Evolutionary conservation across 2,329 filamentous ascomycete species (phyloP).

Genomic region (Fusarium buxicola): DNA sequence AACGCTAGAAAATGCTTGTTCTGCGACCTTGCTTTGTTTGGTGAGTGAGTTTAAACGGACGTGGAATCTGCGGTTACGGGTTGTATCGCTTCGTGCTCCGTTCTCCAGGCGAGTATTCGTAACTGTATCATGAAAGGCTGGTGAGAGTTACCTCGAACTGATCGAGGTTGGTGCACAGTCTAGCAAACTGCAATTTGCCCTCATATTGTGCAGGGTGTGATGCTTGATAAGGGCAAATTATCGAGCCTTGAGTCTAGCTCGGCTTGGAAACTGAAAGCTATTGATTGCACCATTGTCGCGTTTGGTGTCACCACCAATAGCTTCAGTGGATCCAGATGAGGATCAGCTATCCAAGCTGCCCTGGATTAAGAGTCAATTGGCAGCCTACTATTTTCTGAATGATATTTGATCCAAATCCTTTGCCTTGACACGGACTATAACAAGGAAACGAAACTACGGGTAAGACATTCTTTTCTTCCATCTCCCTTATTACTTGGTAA

Average conservation of each 20-base stretch:
- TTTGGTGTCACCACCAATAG: conserved; percentile 19
- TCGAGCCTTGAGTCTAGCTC: conserved; percentile 1
- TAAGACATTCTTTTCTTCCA: background rate
- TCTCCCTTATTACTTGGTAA: conserved; percentile 26
- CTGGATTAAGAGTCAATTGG: conserved; percentile 9
- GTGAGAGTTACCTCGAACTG: conserved; percentile 13
- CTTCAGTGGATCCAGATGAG: conserved; percentile 8
- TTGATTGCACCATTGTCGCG: conserved; percentile 32
- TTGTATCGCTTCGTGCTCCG: conserved; percentile 2
- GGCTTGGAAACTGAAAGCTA: conserved; percentile 2
- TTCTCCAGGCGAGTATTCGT: conserved; percentile 22
- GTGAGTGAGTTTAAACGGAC: background rate
- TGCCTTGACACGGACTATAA: background rate
- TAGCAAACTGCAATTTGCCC: conserved; percentile 1
- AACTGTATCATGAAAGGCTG: background rate
- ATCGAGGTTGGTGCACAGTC: conserved; percentile 18
- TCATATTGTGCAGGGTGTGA: conserved; percentile 6
- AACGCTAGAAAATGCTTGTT: conserved; percentile 39
- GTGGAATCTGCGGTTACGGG: background rate
- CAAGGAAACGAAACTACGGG: background rate
- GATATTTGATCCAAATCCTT: background rate
- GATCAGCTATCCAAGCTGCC: conserved; percentile 1
- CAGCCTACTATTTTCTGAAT: background rate
- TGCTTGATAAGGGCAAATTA: conserved; percentile 2
- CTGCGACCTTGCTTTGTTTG: conserved; percentile 17